Base-by-base conservation (phyloP, 164 flowering plant species). In the Litsea cubeba region DNA sequence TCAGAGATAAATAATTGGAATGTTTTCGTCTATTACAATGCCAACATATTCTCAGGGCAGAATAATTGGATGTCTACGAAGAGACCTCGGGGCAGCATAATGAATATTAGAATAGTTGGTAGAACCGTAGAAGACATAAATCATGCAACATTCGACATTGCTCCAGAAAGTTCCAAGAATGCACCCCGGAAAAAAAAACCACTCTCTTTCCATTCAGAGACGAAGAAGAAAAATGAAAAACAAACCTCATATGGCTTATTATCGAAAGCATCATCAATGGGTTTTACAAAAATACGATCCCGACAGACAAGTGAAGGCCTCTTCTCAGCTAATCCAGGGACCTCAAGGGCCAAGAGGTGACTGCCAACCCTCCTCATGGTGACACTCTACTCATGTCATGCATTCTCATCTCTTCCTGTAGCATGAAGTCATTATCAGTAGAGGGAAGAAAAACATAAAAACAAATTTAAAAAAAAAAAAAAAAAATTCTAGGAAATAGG, bases 301-400 rank as follows among this genome's bases (percentile, higher is more conserved):
- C 96, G 91, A 79, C 62, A 68, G 30, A 94, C 92, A 84, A 96
- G 88, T 40, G 99, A 96, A 58, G 99, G 99, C 72, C 99, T 88
- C 79, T 79, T 90, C 81, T 94, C 99, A 63, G 99, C 99, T 68
- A 96, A 83, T 46, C 97, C 98, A 20, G 92, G 98, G 65, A 96
- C 97, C 79, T 83, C 90, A 35, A 96, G 95, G 54, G 91, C 76
- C 79, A 96, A 75, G 60, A 75, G 84, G 5, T 74, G 80, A 50
- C 58, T 1, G 18, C 91, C 88, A 72, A 64, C 86, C 71, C 69
- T 85, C 81, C 65, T 87, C 90, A 96, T 82, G 15, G 75, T 74
- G 35, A 88, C 91, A 71, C 35, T 12, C 75, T 90, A n/a, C n/a
- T 92, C 99, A 96, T 92, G 81, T 90, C 87, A 83, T 90, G 84